Base-by-base conservation (phyloP, 129 eudicot species). In the Artemisia argyi region DNA sequence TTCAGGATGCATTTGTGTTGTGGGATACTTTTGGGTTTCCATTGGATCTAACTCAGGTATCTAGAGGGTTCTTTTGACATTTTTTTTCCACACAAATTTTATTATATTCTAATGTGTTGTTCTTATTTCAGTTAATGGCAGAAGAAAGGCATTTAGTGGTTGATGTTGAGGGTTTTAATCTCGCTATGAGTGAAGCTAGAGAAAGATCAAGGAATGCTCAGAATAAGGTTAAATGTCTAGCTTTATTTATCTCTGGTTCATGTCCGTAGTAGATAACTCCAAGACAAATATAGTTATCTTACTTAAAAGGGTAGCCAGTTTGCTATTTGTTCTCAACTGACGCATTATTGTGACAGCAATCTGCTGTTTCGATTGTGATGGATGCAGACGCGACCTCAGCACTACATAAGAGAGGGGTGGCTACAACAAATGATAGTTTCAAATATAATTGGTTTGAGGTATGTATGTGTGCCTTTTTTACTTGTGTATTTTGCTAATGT, bases 1-100 rank as follows among this genome's bases (percentile, higher is more conserved):
- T 76, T 84, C 92, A 93, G 96, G 97, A 86, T 88, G 99, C 97
- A 61, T 95, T 95, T 88, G 82, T 86, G 62, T 73, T 95, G 77
- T 95, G 97, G 99, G 99, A 95, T 67, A 95, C 94, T 26, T 95
- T 56, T 83, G 99, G 99, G 61, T 95, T 95, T 59, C 99, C 99
- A 5, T 79, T 95, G 81, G 99, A 95, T 85, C 79, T 95, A 35
- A 95, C 99, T 53, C 97, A 91, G 99, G 99, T 95, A 75, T 47
- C 57, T 62, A 67, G 66, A 39, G 12, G 53, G 10, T 35, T 64
- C 14, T 13, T 51, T 69, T 15, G 22, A 3, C 30, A 35, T 2
- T 58, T 16, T 5, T 14, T 22, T 19, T 13, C 6, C n/a, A 52
- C 19, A 24, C 60, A 15, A 51, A 1, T 17, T 66, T 18, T 35